Percentiles rank a stretch among this genome's conserved stretches.
Conservation (phyloP, 306 rosid genomes). For the Astragalus glycyphyllos region DNA sequence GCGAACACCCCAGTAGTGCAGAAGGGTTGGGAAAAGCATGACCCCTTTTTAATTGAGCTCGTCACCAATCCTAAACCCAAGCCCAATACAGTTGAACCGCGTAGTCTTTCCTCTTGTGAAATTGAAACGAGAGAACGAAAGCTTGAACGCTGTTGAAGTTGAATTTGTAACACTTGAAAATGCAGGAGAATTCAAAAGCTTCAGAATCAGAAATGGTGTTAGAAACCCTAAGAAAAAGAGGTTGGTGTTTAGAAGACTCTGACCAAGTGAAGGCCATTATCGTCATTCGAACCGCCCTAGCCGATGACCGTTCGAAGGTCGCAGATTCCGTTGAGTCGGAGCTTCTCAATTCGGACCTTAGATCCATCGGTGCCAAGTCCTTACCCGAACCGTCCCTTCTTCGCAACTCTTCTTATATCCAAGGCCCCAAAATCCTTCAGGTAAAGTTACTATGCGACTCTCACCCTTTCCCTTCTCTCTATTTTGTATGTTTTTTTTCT, state of each 20-base stretch:
- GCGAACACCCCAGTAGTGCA: too few species aligned
- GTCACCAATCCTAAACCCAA: not conserved
- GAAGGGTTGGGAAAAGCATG: too few species aligned
- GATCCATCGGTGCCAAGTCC: slow-evolving; percentile 67
- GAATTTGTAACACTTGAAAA: slow-evolving; percentile 3
- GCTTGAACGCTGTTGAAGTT: not conserved
- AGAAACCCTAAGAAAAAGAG: slow-evolving; percentile 62
- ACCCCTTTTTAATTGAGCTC: too few species aligned
- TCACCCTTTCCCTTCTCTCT: not conserved
- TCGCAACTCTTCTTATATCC: slow-evolving; percentile 62
- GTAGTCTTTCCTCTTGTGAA: not conserved
- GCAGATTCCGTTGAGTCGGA: slow-evolving; percentile 62
- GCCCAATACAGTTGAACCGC: not conserved
- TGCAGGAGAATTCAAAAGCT: slow-evolving; percentile 31
- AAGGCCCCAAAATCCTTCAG: slow-evolving; percentile 84
- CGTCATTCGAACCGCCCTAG: slow-evolving; percentile 57
- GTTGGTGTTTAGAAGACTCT: slow-evolving; percentile 69
- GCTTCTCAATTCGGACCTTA: slow-evolving; percentile 73
- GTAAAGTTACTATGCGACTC: slow-evolving; percentile 36
- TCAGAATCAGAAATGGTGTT: slow-evolving; percentile 22
- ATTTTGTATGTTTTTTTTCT: not conserved
- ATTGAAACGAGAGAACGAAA: not conserved
- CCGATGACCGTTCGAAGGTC: slow-evolving; percentile 53
- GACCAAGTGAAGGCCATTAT: slow-evolving; percentile 58
- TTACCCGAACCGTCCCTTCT: slow-evolving; percentile 65